Evolutionary conservation across 1,284 basidiomycete genomes (phyloP), one percentile per base, ranked within the genome.

Genomic region (Leccinum fallax): DNA sequence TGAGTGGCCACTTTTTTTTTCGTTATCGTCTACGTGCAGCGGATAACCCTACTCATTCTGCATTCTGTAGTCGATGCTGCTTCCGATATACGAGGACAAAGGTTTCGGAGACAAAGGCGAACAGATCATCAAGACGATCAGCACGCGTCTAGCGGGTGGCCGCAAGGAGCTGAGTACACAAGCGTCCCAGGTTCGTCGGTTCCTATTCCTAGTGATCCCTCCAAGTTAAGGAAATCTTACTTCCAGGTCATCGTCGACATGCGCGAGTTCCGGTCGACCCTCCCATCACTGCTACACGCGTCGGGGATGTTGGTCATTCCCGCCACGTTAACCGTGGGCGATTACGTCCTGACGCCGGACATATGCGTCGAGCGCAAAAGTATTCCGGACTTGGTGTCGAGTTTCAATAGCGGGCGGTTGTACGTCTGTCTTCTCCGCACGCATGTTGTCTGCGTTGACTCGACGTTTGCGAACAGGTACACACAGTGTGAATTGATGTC

Each of bases 401-500:
- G 93, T 81, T 95, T 99, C 74, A 95, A 90, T 62, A 97, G 90
- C 67, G 97, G 97, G 15, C 84, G 97, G 64, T 75, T 99, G 95
- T 96, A 68, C 80, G 93, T 61, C 13, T 30, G 13, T 10, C 16
- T 16, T 15, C 54, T 3, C 3, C 43, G 15, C 4, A n/a, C 65
- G 19, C n/a, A 1, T 2, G 36, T 52, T 54, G 24, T 53, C 53
- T n/a, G 4, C 19, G 32, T 57, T 56, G 38, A 62, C 16, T 19
- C 19, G 9, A 51, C 30, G 26, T 15, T 1, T 66, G 10, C 19
- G 49, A 21, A 16, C 56, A 97, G 95, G 61, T 98, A 97, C 74
- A 94, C 95, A 0, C 97, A 99, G 73, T 98, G 97, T 78, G 97
- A 99, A 77, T 76, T 94, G 19, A 98, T 99, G 97, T 95, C 92